These are phyloP conservation scores for Melastoma malabathricum DNA, from an alignment of 345 rosid species.

Conservation along the genomic window DNA sequence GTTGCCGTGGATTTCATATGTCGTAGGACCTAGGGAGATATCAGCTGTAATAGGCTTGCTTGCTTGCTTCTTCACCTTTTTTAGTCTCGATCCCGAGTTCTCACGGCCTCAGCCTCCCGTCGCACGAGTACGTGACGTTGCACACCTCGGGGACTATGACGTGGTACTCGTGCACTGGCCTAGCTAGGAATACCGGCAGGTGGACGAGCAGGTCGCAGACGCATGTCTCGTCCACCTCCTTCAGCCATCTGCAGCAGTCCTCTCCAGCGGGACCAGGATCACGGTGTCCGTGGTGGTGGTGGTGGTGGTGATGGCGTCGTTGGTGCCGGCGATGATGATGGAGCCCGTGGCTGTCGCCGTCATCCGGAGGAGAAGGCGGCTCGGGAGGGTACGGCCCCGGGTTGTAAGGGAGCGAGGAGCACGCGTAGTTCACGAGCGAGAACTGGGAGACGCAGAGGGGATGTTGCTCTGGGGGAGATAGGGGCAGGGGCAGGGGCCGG, in stretches of 20 bases:
- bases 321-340: slow-evolving; percentile 4
- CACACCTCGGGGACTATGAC: slow-evolving; percentile 40
- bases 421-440: slow-evolving; percentile 53
- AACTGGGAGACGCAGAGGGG: slow-evolving; percentile 66
- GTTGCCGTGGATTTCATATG: too few species aligned
- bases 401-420: slow-evolving; percentile 25
- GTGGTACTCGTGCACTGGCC: slow-evolving; percentile 46
- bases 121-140: slow-evolving; percentile 38
- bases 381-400: slow-evolving; percentile 13
- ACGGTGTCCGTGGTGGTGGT: background rate
- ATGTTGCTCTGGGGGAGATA: slow-evolving; percentile 25
- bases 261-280: slow-evolving; percentile 12
- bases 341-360: slow-evolving; percentile 3
- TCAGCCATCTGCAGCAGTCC: slow-evolving; percentile 74
- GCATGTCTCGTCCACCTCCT: slow-evolving; percentile 52
- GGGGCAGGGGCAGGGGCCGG: background rate
- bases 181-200: slow-evolving; percentile 60
- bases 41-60: too few species aligned
- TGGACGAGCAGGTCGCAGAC: slow-evolving; percentile 63
- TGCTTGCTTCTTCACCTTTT: too few species aligned
- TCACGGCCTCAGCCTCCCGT: slow-evolving; percentile 31
- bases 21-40: too few species aligned
- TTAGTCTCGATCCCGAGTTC: background rate
- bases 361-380: slow-evolving; percentile 3
- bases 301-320: slow-evolving; percentile 7